Conservation (phyloP, 2,329 filamentous ascomycete genomes). For the Xylaria polymorpha region DNA sequence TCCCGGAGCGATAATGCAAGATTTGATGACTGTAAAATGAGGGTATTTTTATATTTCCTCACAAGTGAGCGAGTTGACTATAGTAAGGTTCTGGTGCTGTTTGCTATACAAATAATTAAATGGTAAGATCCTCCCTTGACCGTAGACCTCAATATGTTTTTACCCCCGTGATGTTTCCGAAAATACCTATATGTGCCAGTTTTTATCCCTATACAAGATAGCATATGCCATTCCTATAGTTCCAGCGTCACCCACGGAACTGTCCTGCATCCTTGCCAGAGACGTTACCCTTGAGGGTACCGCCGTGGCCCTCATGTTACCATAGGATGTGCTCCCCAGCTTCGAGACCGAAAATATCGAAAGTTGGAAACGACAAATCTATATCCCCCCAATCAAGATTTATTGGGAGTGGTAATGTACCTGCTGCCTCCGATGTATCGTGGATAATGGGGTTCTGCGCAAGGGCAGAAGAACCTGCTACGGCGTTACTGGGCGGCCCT, state of each 20-base stretch:
- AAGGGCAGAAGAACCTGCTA: neutral
- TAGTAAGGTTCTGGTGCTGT: neutral
- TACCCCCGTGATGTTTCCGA: neutral
- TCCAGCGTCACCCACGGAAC: too few species aligned
- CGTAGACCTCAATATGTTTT: neutral
- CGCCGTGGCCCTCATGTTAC: neutral
- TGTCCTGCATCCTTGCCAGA: neutral
- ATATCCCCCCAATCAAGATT: constrained; percentile 30
- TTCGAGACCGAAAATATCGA: constrained; percentile 30
- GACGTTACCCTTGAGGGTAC: neutral
- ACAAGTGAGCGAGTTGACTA: neutral
- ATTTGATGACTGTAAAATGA: neutral
- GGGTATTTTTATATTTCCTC: neutral
- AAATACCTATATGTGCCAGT: neutral
- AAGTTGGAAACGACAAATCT: constrained; percentile 19
- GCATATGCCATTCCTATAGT: neutral
- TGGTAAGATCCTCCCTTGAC: neutral
- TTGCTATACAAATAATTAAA: neutral
- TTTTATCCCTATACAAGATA: neutral
- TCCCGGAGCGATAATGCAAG: neutral
- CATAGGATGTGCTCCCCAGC: constrained; percentile 29
- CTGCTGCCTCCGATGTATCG: neutral
- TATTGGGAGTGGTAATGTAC: constrained; percentile 18
- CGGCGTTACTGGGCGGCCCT: neutral
- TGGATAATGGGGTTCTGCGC: neutral